Base-by-base conservation (phyloP, 768 basidiomycete genomes). In the Phlegmacium glaucopus region DNA sequence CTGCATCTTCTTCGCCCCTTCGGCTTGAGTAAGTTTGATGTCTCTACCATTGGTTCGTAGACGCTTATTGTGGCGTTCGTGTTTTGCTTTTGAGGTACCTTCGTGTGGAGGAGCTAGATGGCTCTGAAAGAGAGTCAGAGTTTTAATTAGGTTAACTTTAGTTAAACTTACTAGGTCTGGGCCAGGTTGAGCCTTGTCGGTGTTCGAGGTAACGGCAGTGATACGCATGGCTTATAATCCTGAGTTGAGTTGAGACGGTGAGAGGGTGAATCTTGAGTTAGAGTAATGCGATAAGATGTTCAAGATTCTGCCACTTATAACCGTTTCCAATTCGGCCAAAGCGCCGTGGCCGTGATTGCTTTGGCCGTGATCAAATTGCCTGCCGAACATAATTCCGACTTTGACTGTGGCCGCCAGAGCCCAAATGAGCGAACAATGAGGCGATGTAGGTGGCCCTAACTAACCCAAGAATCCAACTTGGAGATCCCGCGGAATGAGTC, bases 1-100 rank as follows among this genome's bases (percentile, higher is more conserved):
- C 17, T 61, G 61, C 44, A 58, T 57, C 38, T 61, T 56, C 43
- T 61, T 59, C 5, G 63, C 57, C 17, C 58, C 57, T 28, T 60
- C 25, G 9, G 38, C 47, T 38, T 50, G 40, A 39, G 38, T 42
- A 34, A 48, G 37, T 39, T 44, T 48, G 22, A 39, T 12, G 37
- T 47, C 43, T 45, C 36, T 40, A 30, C 42, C 18, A 22, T 45
- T 22, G 38, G 27, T 12, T 32, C 39, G 36, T n/a, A 36, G 10
- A 34, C 32, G 32, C 32, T 27, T 39, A 22, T 22, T 22, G 22
- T 22, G n/a, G 26, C 22, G 34, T 37, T 37, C 18, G 29, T 28
- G 15, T 36, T 36, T 11, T 15, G 11, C 27, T 38, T 18, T n/a
- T 5, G 22, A 22, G 22, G 22, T 5, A 22, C 22, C 22, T 22